Conservation (phyloP, 179 eudicot species). For the Patellifolia procumbens region DNA sequence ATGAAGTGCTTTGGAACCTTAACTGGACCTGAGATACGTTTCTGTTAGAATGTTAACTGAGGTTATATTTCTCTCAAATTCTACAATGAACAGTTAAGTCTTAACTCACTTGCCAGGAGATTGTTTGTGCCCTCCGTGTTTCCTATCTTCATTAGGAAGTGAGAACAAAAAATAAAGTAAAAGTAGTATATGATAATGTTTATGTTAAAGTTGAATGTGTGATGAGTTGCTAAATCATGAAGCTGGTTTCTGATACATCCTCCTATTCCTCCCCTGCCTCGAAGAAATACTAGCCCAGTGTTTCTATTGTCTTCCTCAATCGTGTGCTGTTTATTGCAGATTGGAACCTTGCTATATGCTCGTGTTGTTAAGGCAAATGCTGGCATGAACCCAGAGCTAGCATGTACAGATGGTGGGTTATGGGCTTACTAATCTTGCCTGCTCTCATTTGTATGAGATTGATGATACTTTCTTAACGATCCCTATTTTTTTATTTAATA, state of each 20-base stretch:
- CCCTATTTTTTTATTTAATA: slow-evolving; percentile 14
- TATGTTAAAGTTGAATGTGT: neutral
- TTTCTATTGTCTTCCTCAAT: neutral
- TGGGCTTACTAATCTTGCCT: neutral
- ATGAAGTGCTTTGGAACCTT: too few species aligned
- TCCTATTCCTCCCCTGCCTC: neutral
- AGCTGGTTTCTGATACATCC: neutral
- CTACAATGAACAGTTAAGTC: too few species aligned
- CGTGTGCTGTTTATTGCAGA: slow-evolving; percentile 44
- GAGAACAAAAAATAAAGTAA: neutral
- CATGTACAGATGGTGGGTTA: slow-evolving; percentile 89
- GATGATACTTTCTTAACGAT: neutral
- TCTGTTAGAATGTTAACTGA: too few species aligned
- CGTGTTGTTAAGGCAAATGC: slow-evolving; percentile 86
- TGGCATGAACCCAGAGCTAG: slow-evolving; percentile 92
- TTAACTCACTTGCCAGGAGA: neutral
- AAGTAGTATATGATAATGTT: neutral
- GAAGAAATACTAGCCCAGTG: neutral
- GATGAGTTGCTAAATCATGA: neutral
- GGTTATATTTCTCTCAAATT: too few species aligned
- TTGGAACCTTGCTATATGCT: slow-evolving; percentile 77
- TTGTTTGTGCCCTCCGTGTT: neutral
- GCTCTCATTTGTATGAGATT: neutral
- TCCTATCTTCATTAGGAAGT: neutral
- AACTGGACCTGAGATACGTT: neutral